Conservation (phyloP, 2,329 filamentous ascomycete genomes). For the Hypoxylon sp. region DNA sequence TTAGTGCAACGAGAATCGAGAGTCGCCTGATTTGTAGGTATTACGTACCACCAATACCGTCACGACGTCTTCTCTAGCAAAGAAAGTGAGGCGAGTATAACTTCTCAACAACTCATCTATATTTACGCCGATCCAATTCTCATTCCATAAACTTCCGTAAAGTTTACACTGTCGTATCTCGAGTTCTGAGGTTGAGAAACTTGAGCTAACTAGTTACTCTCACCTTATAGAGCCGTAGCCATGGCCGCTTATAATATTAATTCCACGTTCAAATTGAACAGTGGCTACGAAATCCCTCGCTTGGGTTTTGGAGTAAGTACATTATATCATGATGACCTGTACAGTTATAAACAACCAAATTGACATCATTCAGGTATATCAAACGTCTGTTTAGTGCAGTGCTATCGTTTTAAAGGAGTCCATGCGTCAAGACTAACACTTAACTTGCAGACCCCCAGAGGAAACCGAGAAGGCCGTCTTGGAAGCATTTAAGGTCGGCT, state of each 20-base stretch:
- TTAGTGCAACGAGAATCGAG: background rate
- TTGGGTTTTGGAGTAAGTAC: slow-evolving; percentile 68
- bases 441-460: slow-evolving; percentile 53
- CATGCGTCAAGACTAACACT: slow-evolving; percentile 24
- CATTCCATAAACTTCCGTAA: background rate
- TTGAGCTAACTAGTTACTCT: slow-evolving; percentile 17
- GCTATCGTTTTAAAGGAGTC: background rate
- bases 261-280: slow-evolving; percentile 68
- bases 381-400: slow-evolving; percentile 60
- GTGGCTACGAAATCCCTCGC: slow-evolving; percentile 66
- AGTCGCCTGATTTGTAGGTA: background rate
- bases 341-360: slow-evolving; percentile 14
- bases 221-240: slow-evolving; percentile 57
- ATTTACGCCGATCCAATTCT: background rate
- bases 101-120: background rate
- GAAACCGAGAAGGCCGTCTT: slow-evolving; percentile 58
- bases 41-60: slow-evolving; percentile 1
- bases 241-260: slow-evolving; percentile 65
- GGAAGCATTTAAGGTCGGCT: slow-evolving; percentile 66
- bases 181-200: background rate
- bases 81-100: slow-evolving; percentile 14
- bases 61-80: slow-evolving; percentile 4
- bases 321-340: background rate
- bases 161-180: background rate
- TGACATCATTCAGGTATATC: slow-evolving; percentile 62